Percentiles rank a stretch among this genome's conserved stretches.
phyloP scores from a whole-genome alignment of 2,329 filamentous ascomycete species.

The Penicillium sp. region DNA sequence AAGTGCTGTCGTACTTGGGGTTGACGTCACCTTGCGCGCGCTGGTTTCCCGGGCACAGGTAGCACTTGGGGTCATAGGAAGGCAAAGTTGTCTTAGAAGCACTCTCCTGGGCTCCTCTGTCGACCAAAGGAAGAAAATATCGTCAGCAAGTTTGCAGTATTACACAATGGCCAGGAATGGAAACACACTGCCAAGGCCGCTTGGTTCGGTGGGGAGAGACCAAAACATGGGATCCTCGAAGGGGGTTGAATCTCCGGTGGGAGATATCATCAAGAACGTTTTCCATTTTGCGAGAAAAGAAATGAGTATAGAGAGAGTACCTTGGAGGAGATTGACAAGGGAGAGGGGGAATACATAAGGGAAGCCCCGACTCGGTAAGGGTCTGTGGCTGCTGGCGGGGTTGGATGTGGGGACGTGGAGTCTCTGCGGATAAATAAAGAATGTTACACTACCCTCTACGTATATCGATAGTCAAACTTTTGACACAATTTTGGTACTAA shows the following conservation, averaged over 20 bases:
- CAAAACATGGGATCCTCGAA: constrained; percentile 86
- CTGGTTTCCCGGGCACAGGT: constrained; percentile 88
- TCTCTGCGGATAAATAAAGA: constrained; percentile 13
- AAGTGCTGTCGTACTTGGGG: constrained; percentile 81
- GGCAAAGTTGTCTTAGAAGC: constrained; percentile 69
- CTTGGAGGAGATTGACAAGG: constrained; percentile 9
- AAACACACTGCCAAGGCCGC: constrained; percentile 90
- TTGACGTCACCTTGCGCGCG: constrained; percentile 85
- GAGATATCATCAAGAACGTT: constrained; percentile 91
- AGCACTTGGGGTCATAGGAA: constrained; percentile 86
- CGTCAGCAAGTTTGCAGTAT: not conserved
- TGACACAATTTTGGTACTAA: not conserved
- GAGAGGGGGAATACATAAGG: not conserved
- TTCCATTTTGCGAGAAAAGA: constrained; percentile 57
- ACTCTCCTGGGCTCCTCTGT: constrained; percentile 73
- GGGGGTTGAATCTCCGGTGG: constrained; percentile 87
- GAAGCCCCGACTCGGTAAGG: constrained; percentile 4
- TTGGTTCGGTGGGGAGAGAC: constrained; percentile 96
- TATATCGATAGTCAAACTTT: not conserved
- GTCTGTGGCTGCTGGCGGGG: constrained; percentile 15
- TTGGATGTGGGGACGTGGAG: constrained; percentile 19
- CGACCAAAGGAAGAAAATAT: not conserved
- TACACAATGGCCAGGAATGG: not conserved
- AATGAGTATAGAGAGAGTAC: constrained; percentile 1
- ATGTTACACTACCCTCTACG: not conserved